Base-by-base conservation (phyloP, 495 filamentous ascomycete species). In the Annulohypoxylon moriforme region DNA sequence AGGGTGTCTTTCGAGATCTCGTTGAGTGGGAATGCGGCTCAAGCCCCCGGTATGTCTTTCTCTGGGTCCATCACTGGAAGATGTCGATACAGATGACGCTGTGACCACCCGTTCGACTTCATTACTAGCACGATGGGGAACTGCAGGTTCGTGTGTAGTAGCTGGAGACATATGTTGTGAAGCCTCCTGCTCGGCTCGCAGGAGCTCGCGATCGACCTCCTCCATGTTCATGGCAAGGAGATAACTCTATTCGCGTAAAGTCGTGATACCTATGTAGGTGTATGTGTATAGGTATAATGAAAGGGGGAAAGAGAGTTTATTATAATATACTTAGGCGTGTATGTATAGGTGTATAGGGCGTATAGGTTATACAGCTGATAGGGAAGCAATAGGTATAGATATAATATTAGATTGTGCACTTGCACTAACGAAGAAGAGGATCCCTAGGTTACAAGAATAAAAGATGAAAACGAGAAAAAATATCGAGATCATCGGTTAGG, bases 1-100 rank as follows among this genome's bases (percentile, higher is more conserved):
- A n/a, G 85, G 86, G 76, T 93, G 86, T 67, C 90, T 81, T 72
- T 93, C 92, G n/a, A 93, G 82, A 68, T 90, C 89, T 73, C 82
- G 77, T 62, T 87, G 84, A 7, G 91, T 94, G 31, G 86, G 84
- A n/a, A 89, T 81, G 42, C 88, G 83, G 62, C 84, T 87, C 79
- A 93, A 84, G 74, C 72, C 77, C 8, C 73, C 69, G 2, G 53
- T 71, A 11, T 68, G 49, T 11, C 49, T 49, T 10, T 57, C 38
- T 25, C 52, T 52, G 16, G 33, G 36, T 29, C 50, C 70, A 9
- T 77, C 78, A 4, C 80, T 82, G 0, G 82, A 80, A 13, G 75
- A 64, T 9, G 84, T 83, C 22, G 85, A 88, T n/a, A 80, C 78
- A 7, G 86, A 86, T 11, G 83, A 84, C 1, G 83, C 79, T 8